Evolutionary conservation across 2,329 filamentous ascomycete genomes (phyloP), one percentile per base, ranked within the genome.

Genomic region (Microdochium trichocladiopsis): DNA sequence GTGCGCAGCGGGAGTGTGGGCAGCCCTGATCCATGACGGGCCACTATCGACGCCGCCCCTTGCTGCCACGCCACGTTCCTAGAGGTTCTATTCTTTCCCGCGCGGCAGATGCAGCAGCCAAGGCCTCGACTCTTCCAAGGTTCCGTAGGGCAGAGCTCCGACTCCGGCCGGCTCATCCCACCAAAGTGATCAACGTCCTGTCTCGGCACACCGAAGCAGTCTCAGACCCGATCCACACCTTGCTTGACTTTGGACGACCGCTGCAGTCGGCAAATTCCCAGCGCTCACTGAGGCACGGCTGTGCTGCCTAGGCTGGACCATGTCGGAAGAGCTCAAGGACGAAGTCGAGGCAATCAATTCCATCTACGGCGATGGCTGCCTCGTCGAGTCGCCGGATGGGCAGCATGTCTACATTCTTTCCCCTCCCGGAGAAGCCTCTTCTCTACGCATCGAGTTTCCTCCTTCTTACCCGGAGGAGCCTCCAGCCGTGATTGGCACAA

Each of bases 311-410:
- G 12, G 22, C 25, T 50, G 23, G 16, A 8, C 25, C 55, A 80
- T 81, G 77, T 79, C 78, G 9, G 77, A 81, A 56, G 78, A 82
- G 57, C 77, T 93, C 24, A 67, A 70, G 49, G 88, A 94, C 69
- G 89, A 94, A 66, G 72, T 92, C 25, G 86, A 86, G 63, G 89
- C 87, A 56, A 86, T 94, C 63, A 94, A 93, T 69, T 88, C 89
- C 51, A 94, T 94, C 58, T 94, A 92, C 69, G 86, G 84, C 57
- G 77, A 83, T 48, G 75, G 73, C n/a, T 87, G 86, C 11, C 74
- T 92, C 52, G 53, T 67, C 50, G 63, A 59, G 56, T 61, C 74
- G 45, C 62, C 71, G 53, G 66, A 70, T 22, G 62, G 69, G 37
- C 59, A 63, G 21, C 56, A 70, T 60, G 59, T 79, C 58, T 83